Evolutionary conservation across 169 alveolate genomes (phyloP).

Genomic region (Plasmodium inui): DNA sequence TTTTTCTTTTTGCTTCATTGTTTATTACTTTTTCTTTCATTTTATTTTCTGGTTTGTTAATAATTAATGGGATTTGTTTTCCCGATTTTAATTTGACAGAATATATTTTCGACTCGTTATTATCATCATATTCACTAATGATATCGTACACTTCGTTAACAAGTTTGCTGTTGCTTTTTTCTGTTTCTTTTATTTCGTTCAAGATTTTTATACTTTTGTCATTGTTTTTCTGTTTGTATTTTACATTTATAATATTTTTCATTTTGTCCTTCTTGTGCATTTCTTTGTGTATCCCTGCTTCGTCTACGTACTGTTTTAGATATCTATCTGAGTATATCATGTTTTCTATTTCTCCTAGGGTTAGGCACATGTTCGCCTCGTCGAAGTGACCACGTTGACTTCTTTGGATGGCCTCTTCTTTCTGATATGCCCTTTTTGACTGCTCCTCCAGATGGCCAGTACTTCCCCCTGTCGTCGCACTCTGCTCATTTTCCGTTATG

Average conservation of each 20-base stretch:
- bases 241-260: constrained; percentile 14
- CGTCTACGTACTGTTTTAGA: not conserved
- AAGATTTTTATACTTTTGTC: constrained; percentile 63
- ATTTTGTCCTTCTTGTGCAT: not conserved
- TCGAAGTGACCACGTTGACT: not conserved
- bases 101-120: constrained; percentile 1
- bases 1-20: not conserved
- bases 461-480: not conserved
- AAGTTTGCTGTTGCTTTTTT: constrained; percentile 59
- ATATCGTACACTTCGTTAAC: constrained; percentile 63
- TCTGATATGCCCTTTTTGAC: not conserved
- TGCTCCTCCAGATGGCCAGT: not conserved
- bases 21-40: not conserved
- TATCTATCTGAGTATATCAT: constrained; percentile 11
- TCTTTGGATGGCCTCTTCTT: not conserved
- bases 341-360: constrained; percentile 15
- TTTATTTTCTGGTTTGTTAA: constrained; percentile 13
- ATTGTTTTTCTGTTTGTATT: not conserved
- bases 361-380: constrained; percentile 7
- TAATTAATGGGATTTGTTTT: constrained; percentile 42
- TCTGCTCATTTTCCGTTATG: not conserved
- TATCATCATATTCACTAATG: constrained; percentile 48
- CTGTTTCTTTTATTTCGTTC: constrained; percentile 58
- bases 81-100: constrained; percentile 13
- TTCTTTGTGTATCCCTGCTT: not conserved